Conservation (phyloP, 1,284 basidiomycete species). For the Vanrija pseudolonga region DNA sequence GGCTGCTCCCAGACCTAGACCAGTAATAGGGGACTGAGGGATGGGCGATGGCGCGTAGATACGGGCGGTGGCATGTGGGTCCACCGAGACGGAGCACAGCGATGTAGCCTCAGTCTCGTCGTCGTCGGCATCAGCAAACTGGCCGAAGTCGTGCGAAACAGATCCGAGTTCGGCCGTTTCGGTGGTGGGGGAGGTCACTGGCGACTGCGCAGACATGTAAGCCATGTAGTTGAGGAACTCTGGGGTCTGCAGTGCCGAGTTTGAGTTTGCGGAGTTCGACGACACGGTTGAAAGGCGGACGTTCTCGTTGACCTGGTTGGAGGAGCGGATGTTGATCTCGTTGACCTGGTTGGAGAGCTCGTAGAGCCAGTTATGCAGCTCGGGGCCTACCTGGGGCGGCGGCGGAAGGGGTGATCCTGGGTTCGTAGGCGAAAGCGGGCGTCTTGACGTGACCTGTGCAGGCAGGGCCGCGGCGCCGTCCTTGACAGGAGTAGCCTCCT, state of each 20-base stretch:
- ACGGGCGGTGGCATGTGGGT: constrained; percentile 14
- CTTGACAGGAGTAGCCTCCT: constrained; percentile 51
- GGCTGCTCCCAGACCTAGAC: constrained; percentile 8
- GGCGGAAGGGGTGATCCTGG: constrained; percentile 36
- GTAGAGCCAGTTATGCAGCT: constrained; percentile 55
- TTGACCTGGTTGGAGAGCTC: constrained; percentile 53
- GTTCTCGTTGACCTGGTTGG: constrained; percentile 55
- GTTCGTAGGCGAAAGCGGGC: constrained; percentile 15
- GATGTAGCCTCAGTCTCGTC: constrained; percentile 47
- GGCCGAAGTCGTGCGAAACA: constrained; percentile 34
- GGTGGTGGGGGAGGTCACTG: constrained; percentile 4
- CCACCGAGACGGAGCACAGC: constrained; percentile 32
- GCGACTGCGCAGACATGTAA: constrained; percentile 25
- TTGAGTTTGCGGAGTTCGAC: constrained; percentile 43
- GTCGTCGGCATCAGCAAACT: constrained; percentile 57
- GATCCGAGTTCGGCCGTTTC: background rate
- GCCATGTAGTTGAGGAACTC: constrained; percentile 41
- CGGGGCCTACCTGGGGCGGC: constrained; percentile 51
- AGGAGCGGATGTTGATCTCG: constrained; percentile 53
- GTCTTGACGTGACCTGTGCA: background rate
- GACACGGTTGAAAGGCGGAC: constrained; percentile 50
- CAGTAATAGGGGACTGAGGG: constrained; percentile 11
- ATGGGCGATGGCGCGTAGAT: constrained; percentile 12
- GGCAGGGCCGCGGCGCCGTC: constrained; percentile 9
- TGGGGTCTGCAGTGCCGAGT: constrained; percentile 34